These are phyloP conservation scores for Graphilbum fragrans DNA, from an alignment of 2,329 filamentous ascomycete species.

Conservation along the genomic window DNA sequence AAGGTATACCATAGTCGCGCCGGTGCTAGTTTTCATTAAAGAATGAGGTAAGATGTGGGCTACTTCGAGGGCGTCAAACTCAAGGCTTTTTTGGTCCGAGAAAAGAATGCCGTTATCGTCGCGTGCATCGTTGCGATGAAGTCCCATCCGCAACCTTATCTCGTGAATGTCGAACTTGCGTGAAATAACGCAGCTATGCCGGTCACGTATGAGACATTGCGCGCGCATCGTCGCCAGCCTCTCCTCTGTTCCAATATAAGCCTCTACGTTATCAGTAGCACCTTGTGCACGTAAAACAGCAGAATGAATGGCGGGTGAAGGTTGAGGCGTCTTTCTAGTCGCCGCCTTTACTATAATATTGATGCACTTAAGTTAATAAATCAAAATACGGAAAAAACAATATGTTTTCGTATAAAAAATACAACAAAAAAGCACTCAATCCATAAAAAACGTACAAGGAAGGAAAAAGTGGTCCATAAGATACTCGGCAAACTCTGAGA, in stretches of 20 bases:
- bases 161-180: constrained; percentile 11
- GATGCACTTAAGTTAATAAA: too few relatives aligned
- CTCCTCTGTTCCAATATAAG: constrained; percentile 12
- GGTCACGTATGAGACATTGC: constrained; percentile 16
- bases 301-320: constrained; percentile 13
- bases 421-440: neutral
- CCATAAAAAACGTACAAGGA: constrained; percentile 9
- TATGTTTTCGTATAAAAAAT: too few relatives aligned
- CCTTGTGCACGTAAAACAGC: constrained; percentile 11
- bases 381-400: too few relatives aligned
- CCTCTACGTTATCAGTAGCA: constrained; percentile 5
- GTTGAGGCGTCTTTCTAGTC: constrained; percentile 14
- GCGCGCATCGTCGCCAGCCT: constrained; percentile 14
- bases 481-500: constrained; percentile 15
- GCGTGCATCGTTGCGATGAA: constrained; percentile 5
- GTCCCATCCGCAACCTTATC: constrained; percentile 5
- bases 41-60: constrained; percentile 12
- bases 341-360: constrained; percentile 14
- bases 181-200: constrained; percentile 16
- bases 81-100: neutral
- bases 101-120: constrained; percentile 16
- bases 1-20: constrained; percentile 1
- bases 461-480: constrained; percentile 17
- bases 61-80: constrained; percentile 10
- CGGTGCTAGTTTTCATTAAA: neutral